Base-by-base conservation (phyloP, 2,329 filamentous ascomycete genomes). In the Myotisia sp. region DNA sequence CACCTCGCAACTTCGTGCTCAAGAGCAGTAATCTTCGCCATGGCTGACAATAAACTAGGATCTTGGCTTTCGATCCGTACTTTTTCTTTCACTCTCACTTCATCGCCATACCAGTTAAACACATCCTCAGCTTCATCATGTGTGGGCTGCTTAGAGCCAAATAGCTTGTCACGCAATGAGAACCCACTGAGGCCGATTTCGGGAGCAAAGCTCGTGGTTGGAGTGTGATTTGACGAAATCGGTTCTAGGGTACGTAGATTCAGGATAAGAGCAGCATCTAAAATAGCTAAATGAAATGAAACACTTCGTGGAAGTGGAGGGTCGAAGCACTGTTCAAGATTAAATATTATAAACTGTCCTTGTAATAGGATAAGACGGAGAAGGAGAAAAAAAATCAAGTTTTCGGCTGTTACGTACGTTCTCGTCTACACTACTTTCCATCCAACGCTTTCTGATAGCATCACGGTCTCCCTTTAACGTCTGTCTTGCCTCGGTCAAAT, bases 21-120 rank as follows among this genome's bases (percentile, higher is more conserved):
- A 37, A 94, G 59, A 3, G 81, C 84, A 19, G 70, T 74, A 45
- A 94, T 63, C 59, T 94, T 94, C 4, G 84, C 79, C 54, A 82
- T 78, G 21, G 90, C 66, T 22, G 81, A 79, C 53, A 94, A 76
- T 43, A 94, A 54, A 46, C 76, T 86, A 1, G 87, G 87, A 54
- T 95, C 86, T 36, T 85, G 82, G 48, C 75, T 87, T 56, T 93
- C 86, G 2, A 94, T 78, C 26, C 80, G 70, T 3, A 93, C 72
- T 61, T 94, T 94, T 54, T 94, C 87, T 45, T 78, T 75, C 29
- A 95, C 87, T 43, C 74, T 78, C 2, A 94, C 85, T 41, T 90
- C 75, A 37, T 74, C 68, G 3, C 71, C 70, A 9, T 62, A 63
- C 57, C 70, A 94, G 3, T 62, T 64, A 54, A 92, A 94, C 0